Base-by-base conservation (phyloP, 1,139 yeast genomes). In the Saccharomyces hybrid region DNA sequence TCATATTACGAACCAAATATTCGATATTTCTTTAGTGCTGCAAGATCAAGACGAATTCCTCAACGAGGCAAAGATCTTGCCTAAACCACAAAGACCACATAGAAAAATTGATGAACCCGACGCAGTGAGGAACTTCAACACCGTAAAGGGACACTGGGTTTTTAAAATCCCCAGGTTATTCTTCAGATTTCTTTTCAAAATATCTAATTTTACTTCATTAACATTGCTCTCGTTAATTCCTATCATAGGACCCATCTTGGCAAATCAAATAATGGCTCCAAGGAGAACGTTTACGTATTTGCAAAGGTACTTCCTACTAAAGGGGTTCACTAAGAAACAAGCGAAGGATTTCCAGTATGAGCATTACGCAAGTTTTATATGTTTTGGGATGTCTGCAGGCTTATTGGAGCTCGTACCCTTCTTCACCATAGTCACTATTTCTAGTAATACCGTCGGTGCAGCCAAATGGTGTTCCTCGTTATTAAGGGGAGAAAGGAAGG, bases 381-480 rank as follows among this genome's bases (percentile, higher is more conserved):
- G 63, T 5, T 69, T 69, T 57, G 73, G 73, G 4, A 58, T 66
- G 54, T 58, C 64, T 25, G 62, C 72, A 5, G 70, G 72, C 11
- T 26, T 68, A 2, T 48, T 70, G 32, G 72, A 70, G 50, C 56
- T 68, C 23, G 47, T 70, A 34, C 73, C 73, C 13, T 51, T 65
- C 27, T 49, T 67, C 16, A 65, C 72, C 13, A 59, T 66, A 11
- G 50, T 68, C 8, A 63, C 70, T 25, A 62, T 66, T 44, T 59
- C 61, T 11, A 64, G 70, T 48, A 66, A 67, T 52, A 60, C 66
- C 3, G 67, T 68, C 13, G 70, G 66, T 7, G 66, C 67, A 6
- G 70, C 70, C 4, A 48, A 58, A 46, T 65, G 67, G 68, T 60
- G 63, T 50, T 48, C 57, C 32, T 29, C 51, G 3, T 42, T 55